phyloP scores from a whole-genome alignment of 1,284 basidiomycete species.

The Tilletia horrida region DNA sequence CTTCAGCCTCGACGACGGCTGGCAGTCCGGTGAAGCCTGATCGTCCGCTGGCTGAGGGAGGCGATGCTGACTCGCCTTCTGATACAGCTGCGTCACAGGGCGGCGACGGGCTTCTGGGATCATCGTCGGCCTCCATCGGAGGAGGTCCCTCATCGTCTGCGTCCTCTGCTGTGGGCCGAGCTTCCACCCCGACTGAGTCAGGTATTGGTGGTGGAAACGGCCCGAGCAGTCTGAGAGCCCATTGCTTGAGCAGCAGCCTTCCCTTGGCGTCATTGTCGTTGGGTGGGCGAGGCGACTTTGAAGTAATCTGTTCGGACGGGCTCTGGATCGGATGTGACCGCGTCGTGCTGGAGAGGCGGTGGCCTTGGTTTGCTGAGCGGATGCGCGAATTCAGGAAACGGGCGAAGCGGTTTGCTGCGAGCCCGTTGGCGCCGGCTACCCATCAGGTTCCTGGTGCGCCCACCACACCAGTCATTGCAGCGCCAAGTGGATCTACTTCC shows the following conservation, averaged over 20 bases:
- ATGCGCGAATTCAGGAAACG: slow-evolving; percentile 40
- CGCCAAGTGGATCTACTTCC: too few relatives aligned
- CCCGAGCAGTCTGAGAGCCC: too few relatives aligned
- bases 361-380: slow-evolving; percentile 87
- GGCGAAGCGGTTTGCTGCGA: slow-evolving; percentile 23
- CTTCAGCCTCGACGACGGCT: too few relatives aligned
- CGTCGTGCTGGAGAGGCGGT: slow-evolving; percentile 75
- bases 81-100: neutral
- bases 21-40: too few relatives aligned
- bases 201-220: neutral
- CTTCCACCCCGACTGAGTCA: neutral
- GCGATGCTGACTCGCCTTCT: neutral
- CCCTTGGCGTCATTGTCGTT: slow-evolving; percentile 20
- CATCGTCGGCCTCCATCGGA: neutral
- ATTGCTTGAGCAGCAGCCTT: neutral
- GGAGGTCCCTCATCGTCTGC: neutral
- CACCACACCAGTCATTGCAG: too few relatives aligned
- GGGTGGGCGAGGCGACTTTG: slow-evolving; percentile 66
- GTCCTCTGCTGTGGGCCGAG: neutral
- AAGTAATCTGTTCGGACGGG: slow-evolving; percentile 84
- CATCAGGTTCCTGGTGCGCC: too few relatives aligned
- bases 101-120: neutral
- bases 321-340: slow-evolving; percentile 76
- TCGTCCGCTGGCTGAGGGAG: too few relatives aligned
- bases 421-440: neutral